Conservation (phyloP, 768 basidiomycete species). For the Crassisporium funariophilum region DNA sequence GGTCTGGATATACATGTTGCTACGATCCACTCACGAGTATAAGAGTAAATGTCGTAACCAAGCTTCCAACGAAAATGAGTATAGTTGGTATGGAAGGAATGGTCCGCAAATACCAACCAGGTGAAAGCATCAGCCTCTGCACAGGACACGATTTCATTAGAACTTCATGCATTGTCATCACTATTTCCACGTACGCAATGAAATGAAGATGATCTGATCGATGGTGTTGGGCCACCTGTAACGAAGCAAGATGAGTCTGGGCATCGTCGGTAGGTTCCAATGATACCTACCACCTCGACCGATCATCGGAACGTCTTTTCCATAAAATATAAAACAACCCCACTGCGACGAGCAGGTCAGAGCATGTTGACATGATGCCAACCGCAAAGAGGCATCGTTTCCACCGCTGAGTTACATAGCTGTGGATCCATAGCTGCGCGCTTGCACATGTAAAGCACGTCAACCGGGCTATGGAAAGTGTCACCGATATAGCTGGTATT, state of each 20-base stretch:
- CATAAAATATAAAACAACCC: background rate
- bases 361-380: constrained; percentile 3
- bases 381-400: constrained; percentile 1
- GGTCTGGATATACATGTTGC: background rate
- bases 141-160: too few species aligned
- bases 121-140: too few species aligned
- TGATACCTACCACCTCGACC: background rate
- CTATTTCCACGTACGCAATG: too few species aligned
- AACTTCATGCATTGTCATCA: too few species aligned
- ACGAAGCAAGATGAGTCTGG: too few species aligned
- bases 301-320: background rate
- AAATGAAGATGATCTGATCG: too few species aligned
- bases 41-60: background rate
- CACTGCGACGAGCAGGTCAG: background rate
- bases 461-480: background rate
- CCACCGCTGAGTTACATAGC: background rate
- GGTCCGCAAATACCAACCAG: too few species aligned
- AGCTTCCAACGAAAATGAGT: too few species aligned
- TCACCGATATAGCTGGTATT: constrained; percentile 5
- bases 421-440: background rate
- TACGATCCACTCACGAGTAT: background rate
- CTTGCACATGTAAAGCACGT: background rate
- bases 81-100: too few species aligned
- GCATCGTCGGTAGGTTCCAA: too few species aligned
- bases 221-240: too few species aligned